Evolutionary conservation across 2,329 filamentous ascomycete species (phyloP), one percentile per base, ranked within the genome.

Genomic region (Aspergillus clavatus): DNA sequence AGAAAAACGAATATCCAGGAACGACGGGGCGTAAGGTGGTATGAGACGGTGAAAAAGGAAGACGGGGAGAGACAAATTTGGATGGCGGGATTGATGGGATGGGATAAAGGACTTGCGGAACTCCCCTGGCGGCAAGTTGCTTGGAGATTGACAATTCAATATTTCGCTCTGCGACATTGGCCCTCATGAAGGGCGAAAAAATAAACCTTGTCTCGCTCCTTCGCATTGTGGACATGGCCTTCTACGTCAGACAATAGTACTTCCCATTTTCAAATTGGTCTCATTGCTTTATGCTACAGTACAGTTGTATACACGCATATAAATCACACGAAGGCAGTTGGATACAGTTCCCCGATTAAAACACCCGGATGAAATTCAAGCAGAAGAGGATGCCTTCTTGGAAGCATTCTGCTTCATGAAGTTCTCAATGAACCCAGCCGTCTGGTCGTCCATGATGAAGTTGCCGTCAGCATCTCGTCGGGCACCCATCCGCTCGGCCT

Each of bases 381-480:
- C 31, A 24, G 38, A 22, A 38, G 24, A 40, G 48, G 48, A 40
- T 35, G 47, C 40, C 40, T 52, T 45, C 48, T 53, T 54, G 16
- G 50, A 41, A 40, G 38, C 31, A 35, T 56, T 54, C 45, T 54
- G 46, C 43, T 56, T 53, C 59, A 70, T 60, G 47, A 65, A 69
- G 8, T 58, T 54, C 36, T 63, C 56, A 46, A 71, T 69, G 50
- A 70, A 71, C 21, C 54, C 46, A 31, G 45, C 48, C 8, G 69
- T 69, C 38, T 59, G 48, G 31, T 54, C 36, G 35, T 63, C 56
- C 52, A 71, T 58, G 43, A 58, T 58, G 43, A 59, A 50, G 45
- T 70, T 69, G 5, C 68, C 67, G 44, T 67, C 58, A 38, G 65
- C 61, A 45, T 71, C 68, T 43, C 60, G 57, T 26, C 46, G 58